Conservation (phyloP, 768 basidiomycete species). For the Trametes coccinea region DNA sequence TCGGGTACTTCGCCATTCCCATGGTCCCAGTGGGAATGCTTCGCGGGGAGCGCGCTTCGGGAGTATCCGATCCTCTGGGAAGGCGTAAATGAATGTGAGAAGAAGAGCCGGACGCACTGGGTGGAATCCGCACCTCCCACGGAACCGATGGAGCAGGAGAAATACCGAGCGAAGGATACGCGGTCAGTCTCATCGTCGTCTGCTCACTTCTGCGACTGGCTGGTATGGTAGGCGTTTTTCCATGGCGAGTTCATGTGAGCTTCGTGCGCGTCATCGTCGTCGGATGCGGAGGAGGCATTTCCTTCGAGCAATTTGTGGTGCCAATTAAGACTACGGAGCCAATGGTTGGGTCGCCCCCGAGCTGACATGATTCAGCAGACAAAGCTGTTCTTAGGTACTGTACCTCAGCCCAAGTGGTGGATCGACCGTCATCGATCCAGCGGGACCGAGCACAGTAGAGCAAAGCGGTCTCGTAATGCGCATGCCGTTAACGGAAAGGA, state of each 20-base stretch:
- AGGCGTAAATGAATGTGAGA: slow-evolving; percentile 1
- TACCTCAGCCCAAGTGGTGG: background rate
- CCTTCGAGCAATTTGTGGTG: background rate
- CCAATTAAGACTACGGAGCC: slow-evolving; percentile 2
- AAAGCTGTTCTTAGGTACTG: background rate
- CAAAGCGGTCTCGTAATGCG: too few species aligned
- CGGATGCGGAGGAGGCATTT: background rate
- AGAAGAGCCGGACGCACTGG: slow-evolving; percentile 1
- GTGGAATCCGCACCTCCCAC: slow-evolving; percentile 7
- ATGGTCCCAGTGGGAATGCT: slow-evolving; percentile 9
- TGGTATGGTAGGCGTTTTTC: background rate
- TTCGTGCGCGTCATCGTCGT: background rate
- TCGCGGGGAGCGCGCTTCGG: background rate
- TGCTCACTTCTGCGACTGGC: background rate
- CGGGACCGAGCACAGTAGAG: background rate
- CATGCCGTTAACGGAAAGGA: too few species aligned
- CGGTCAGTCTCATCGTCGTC: background rate
- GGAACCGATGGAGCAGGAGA: background rate
- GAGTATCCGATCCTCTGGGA: background rate
- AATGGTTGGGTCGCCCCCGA: background rate
- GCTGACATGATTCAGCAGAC: slow-evolving; percentile 6
- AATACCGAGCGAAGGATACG: background rate
- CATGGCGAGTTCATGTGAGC: background rate
- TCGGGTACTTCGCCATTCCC: slow-evolving; percentile 4
- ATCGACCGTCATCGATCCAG: background rate